Evolutionary conservation across 768 basidiomycete genomes (phyloP).

Genomic region (Kwoniella sp.): DNA sequence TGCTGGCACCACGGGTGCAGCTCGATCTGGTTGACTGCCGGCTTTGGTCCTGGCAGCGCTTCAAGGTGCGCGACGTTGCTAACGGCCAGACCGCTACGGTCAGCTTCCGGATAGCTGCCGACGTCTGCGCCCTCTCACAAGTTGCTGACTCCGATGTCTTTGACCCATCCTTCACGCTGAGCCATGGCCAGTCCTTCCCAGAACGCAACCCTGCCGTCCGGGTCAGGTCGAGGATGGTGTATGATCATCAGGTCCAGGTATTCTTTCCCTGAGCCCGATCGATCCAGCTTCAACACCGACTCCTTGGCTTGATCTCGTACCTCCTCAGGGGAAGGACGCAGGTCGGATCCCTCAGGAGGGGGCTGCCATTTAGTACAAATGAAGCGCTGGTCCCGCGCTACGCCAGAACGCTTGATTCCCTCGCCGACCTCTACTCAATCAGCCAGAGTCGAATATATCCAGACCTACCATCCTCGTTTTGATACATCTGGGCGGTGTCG

Average conservation of each 20-base stretch:
- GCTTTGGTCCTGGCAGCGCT: constrained; percentile 32
- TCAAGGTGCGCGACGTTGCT: constrained; percentile 47
- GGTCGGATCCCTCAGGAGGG: neutral
- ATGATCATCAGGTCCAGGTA: constrained; percentile 39
- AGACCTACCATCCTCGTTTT: constrained; percentile 40
- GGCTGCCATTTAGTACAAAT: constrained; percentile 21
- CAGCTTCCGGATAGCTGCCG: no score
- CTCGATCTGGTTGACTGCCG: constrained; percentile 47
- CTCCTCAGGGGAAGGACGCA: constrained; percentile 13
- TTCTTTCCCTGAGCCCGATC: constrained; percentile 2
- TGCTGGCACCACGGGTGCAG: constrained; percentile 66
- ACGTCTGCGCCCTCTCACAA: no score
- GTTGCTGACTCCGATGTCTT: constrained; percentile 47
- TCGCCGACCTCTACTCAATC: constrained; percentile 13
- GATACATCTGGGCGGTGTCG: constrained; percentile 35
- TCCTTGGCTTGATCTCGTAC: constrained; percentile 5
- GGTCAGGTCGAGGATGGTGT: constrained; percentile 15
- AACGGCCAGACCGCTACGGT: no score
- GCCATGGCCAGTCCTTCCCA: constrained; percentile 36
- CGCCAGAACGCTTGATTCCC: constrained; percentile 2
- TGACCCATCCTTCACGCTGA: constrained; percentile 43
- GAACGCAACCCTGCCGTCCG: constrained; percentile 37
- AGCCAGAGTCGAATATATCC: neutral
- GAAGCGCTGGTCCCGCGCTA: neutral
- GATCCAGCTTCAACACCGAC: constrained; percentile 5